Percentiles rank a stretch among this genome's conserved stretches.
phyloP scores from a whole-genome alignment of 179 eudicot genomes.

The Gypsophila paniculata region DNA sequence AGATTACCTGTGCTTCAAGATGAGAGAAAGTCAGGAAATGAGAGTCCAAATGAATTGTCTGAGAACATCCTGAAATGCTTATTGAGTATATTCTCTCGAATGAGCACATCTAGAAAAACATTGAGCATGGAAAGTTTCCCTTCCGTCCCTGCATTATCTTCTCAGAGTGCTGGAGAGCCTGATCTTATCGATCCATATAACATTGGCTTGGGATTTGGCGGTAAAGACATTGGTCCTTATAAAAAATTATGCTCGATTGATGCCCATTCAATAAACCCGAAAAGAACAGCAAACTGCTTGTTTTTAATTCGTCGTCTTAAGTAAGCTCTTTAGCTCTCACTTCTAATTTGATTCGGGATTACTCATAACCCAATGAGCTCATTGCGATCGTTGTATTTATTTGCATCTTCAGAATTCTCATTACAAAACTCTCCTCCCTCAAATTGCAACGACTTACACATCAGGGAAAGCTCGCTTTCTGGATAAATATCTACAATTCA shows the following conservation, averaged over 20 bases:
- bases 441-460: constrained; percentile 63
- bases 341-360: neutral
- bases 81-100: constrained; percentile 54
- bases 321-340: constrained; percentile 36
- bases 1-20: constrained; percentile 29
- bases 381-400: neutral
- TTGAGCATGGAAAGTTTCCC: constrained; percentile 30
- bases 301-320: constrained; percentile 30
- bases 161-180: constrained; percentile 18
- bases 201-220: constrained; percentile 33
- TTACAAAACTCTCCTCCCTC: constrained; percentile 61
- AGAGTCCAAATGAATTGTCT: constrained; percentile 58
- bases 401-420: constrained; percentile 44
- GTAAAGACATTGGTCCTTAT: constrained; percentile 66
- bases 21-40: constrained; percentile 40
- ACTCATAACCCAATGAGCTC: neutral
- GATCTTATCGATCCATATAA: constrained; percentile 64
- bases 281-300: constrained; percentile 54
- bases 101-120: constrained; percentile 39
- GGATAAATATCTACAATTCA: constrained; percentile 83
- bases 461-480: constrained; percentile 88
- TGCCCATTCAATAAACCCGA: constrained; percentile 54
- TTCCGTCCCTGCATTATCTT: constrained; percentile 28
- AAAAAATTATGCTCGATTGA: constrained; percentile 49
- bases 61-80: constrained; percentile 66